Conservation (phyloP, 208 protist genomes). For the Cochliopodium minus region DNA sequence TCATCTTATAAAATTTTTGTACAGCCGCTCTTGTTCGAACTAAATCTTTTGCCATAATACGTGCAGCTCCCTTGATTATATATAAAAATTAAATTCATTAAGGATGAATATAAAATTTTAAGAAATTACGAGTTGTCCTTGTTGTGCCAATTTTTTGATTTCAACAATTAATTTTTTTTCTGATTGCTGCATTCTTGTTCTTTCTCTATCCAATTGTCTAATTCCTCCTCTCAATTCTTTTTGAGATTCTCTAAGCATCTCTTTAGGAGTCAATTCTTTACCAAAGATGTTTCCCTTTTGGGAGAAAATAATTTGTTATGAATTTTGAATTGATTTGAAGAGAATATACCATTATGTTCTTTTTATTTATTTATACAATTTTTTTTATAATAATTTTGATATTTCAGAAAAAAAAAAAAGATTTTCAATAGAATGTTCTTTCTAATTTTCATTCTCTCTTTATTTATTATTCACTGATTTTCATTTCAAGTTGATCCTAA, state of each 20-base stretch:
- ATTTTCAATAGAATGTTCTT: no score
- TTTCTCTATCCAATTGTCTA: conserved; percentile 82
- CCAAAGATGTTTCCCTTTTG: no score
- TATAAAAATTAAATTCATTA: neutral
- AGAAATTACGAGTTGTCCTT: conserved; percentile 64
- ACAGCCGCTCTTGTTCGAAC: conserved; percentile 79
- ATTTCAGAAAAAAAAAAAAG: no score
- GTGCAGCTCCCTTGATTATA: conserved; percentile 49
- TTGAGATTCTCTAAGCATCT: conserved; percentile 85
- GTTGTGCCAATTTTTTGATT: conserved; percentile 84
- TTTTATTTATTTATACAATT: no score
- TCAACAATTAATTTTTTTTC: conserved; percentile 85
- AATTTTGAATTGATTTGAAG: no score
- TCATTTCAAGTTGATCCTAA: no score
- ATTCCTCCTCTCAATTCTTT: conserved; percentile 69
- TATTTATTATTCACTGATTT: no score
- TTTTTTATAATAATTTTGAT: no score
- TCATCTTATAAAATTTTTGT: conserved; percentile 89
- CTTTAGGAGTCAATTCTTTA: conserved; percentile 16
- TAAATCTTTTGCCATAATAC: conserved; percentile 91
- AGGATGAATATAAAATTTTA: neutral
- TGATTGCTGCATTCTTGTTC: conserved; percentile 67
- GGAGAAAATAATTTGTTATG: no score
- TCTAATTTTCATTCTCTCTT: no score
- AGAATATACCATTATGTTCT: no score